A percentile compares a stretch with the other conserved stretches of the same genome.
Evolutionary conservation across 768 basidiomycete genomes (phyloP).

Genomic region (Mycena belliarum): DNA sequence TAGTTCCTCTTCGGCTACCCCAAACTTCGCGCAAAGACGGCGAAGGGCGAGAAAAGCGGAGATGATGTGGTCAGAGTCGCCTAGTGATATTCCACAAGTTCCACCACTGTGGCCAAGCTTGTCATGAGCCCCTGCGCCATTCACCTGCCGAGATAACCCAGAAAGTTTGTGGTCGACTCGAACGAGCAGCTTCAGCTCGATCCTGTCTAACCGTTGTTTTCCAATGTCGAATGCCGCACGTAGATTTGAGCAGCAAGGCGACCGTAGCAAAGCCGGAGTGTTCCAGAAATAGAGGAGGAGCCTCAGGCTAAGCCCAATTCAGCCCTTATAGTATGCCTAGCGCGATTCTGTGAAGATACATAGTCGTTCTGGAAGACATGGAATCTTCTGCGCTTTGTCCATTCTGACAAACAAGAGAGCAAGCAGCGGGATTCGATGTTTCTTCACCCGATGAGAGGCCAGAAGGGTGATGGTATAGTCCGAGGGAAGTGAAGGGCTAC

Average conservation of each 20-base stretch:
- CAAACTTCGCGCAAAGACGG: no score
- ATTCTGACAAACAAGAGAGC: slow-evolving; percentile 2
- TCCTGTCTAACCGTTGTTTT: background rate
- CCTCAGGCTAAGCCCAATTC: no score
- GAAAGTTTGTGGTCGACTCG: background rate
- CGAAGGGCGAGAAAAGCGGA: slow-evolving; percentile 7
- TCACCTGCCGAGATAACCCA: background rate
- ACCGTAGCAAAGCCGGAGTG: background rate
- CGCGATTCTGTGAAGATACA: no score
- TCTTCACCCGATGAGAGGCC: background rate
- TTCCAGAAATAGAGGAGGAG: background rate
- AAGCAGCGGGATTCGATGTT: background rate
- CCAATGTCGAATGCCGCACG: background rate
- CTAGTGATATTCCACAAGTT: slow-evolving; percentile 2
- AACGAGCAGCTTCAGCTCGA: background rate
- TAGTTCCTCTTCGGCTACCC: no score
- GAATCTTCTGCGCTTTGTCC: background rate
- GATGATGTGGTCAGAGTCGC: slow-evolving; percentile 7
- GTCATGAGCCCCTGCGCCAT: slow-evolving; percentile 11
- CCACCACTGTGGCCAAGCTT: background rate
- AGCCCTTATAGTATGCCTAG: no score
- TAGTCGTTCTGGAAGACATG: slow-evolving; percentile 5
- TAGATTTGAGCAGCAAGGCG: slow-evolving; percentile 5
- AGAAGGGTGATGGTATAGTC: background rate
- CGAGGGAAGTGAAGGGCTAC: background rate